Base-by-base conservation (phyloP, 305 asterid genomes). In the Rubia balearica region DNA sequence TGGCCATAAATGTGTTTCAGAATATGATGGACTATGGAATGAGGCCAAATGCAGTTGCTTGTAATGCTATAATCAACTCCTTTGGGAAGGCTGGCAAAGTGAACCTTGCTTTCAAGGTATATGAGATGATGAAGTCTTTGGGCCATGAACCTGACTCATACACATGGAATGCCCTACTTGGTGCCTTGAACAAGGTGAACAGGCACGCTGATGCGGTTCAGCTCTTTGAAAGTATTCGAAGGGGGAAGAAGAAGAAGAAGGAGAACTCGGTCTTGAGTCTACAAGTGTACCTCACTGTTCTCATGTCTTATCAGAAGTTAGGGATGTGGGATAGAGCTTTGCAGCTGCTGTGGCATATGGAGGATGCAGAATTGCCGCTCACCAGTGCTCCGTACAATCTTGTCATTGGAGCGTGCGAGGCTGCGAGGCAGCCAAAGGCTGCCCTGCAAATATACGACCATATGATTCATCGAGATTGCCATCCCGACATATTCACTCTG, bases 381-480 rank as follows among this genome's bases (percentile, higher is more conserved):
- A 80, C 92, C 5, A 85, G 88, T 60, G 82, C 86, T 17, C 87
- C 93, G 5, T 91, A 91, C 81, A 89, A 89, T 76, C 91, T 88
- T 76, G 99, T 87, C 36, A 91, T 89, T 60, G 96, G 92, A 67
- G 96, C 99, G 70, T 94, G 98, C 78, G 98, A 91, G 85, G 86
- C 73, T 75, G 96, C 92, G 16, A 85, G 87, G 73, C 81, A 81
- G 79, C 99, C 98, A 3, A 80, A 83, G 73, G 83, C 86, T 55
- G 99, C 98, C 4, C 71, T 91, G 84, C 91, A 85, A 75, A 89
- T 95, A 67, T 91, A 88, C 33, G 77, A 78, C 8, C 99, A 76
- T 75, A 90, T 95, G 99, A 80, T 88, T 76, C 73, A 73, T 75
- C 79, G 73, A 67, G 85, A 85, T 22, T 81, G 21, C 66, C 72